phyloP scores from a whole-genome alignment of 1,284 basidiomycete genomes.

The Apiotrichum laibachii region DNA sequence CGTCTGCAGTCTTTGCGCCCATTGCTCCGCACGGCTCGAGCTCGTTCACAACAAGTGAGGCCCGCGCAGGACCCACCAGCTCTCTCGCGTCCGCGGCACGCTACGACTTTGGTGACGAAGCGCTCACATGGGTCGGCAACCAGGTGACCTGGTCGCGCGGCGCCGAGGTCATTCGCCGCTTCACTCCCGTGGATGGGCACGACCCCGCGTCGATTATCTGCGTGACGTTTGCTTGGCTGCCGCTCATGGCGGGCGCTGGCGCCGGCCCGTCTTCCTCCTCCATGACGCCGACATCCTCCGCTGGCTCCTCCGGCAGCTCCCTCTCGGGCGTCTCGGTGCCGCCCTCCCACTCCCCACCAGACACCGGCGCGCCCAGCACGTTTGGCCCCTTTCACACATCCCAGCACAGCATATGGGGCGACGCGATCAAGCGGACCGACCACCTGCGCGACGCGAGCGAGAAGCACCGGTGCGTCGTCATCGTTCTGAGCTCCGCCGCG shows the following conservation, averaged over 20 bases:
- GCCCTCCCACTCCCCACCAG: conserved; percentile 6
- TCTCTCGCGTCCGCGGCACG: neutral
- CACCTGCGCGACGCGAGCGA: neutral
- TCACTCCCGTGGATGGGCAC: conserved; percentile 62
- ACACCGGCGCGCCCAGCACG: conserved; percentile 12
- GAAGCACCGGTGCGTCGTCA: conserved; percentile 61
- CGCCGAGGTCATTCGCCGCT: conserved; percentile 67
- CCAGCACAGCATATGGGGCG: conserved; percentile 18
- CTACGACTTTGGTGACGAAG: conserved; percentile 49
- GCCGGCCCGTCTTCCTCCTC: neutral
- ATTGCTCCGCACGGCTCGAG: neutral
- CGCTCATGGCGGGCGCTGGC: neutral
- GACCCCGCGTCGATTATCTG: conserved; percentile 70
- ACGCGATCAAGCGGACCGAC: neutral
- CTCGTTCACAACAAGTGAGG: no score
- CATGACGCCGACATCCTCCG: neutral
- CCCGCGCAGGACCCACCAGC: neutral
- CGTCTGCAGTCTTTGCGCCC: neutral
- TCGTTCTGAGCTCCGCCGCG: conserved; percentile 72
- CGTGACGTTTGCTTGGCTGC: conserved; percentile 62
- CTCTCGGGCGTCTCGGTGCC: neutral
- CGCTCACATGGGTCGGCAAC: conserved; percentile 67
- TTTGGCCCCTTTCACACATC: conserved; percentile 49
- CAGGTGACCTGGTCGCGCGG: conserved; percentile 68
- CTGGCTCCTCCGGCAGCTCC: neutral